Evolutionary conservation across 805 yeast genomes (phyloP).

Genomic region (Teunomyces aglyptinius): DNA sequence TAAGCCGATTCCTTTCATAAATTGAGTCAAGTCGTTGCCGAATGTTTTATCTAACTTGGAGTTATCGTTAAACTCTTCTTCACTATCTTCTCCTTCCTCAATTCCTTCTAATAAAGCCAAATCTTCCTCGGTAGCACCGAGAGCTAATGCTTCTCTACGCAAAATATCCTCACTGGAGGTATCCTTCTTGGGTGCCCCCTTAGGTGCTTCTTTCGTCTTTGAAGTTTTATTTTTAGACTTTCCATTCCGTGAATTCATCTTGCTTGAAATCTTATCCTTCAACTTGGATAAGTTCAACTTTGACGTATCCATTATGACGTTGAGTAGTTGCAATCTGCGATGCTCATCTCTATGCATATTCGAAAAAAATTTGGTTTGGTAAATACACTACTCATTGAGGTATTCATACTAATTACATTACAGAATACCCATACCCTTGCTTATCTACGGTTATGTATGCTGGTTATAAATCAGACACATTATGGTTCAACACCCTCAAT

Average conservation of each 20-base stretch:
- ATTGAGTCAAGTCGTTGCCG: constrained; percentile 53
- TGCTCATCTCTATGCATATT: constrained; percentile 3
- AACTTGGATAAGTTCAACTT: constrained; percentile 53
- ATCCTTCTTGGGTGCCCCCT: constrained; percentile 1
- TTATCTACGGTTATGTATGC: too few species aligned
- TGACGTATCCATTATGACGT: constrained; percentile 39
- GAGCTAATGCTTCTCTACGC: constrained; percentile 69
- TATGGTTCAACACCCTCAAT: too few species aligned
- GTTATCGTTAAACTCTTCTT: constrained; percentile 46
- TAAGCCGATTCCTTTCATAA: constrained; percentile 69
- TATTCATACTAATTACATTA: not conserved
- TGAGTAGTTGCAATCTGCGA: not conserved
- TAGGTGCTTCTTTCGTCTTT: constrained; percentile 8
- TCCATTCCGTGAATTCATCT: constrained; percentile 11
- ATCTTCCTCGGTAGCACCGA: constrained; percentile 89
- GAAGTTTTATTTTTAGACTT: constrained; percentile 6
- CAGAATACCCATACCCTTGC: not conserved
- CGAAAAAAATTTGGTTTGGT: constrained; percentile 1
- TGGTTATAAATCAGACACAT: too few species aligned
- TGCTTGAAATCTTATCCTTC: constrained; percentile 53
- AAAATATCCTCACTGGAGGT: constrained; percentile 31
- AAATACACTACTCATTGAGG: not conserved
- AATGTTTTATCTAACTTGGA: constrained; percentile 43
- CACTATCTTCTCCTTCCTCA: constrained; percentile 51
- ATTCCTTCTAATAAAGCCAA: constrained; percentile 58